Percentiles rank a stretch among this genome's conserved stretches.
Evolutionary conservation across 768 basidiomycete genomes (phyloP).

Genomic region (Termitomyces sp.): DNA sequence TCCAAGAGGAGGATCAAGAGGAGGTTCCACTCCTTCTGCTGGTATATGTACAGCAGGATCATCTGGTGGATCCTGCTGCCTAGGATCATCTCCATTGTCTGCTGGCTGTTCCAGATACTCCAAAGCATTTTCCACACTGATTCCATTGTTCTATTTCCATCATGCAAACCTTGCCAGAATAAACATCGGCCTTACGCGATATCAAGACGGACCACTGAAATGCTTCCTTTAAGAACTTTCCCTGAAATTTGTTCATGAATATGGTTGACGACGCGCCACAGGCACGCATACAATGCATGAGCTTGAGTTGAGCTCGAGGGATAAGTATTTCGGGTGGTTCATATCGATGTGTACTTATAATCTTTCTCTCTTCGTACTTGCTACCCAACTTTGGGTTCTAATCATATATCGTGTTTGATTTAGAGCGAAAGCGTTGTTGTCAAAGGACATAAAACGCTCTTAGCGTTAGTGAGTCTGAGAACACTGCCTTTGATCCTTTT

Average conservation of each 20-base stretch:
- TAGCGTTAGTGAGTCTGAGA: not conserved
- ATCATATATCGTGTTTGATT: not conserved
- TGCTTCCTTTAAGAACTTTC: not conserved
- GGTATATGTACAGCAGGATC: no score
- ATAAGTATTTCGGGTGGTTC: not conserved
- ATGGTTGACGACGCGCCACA: constrained; percentile 3
- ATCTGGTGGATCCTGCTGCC: no score
- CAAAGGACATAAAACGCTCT: not conserved
- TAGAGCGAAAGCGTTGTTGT: not conserved
- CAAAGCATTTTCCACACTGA: no score
- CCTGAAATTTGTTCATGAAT: not conserved
- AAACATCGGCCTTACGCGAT: constrained; percentile 16
- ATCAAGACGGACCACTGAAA: constrained; percentile 10
- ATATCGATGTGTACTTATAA: constrained; percentile 7
- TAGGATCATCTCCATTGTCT: no score
- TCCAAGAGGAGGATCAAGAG: no score
- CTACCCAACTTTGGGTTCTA: not conserved
- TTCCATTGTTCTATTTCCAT: constrained; percentile 22
- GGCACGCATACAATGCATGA: not conserved
- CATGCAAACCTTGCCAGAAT: constrained; percentile 21
- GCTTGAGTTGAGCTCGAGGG: constrained; percentile 7
- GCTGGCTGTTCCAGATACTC: no score
- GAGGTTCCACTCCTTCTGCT: no score
- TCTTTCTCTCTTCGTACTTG: not conserved
- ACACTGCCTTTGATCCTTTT: not conserved